Percentiles rank a stretch among this genome's conserved stretches.
Evolutionary conservation across 768 basidiomycete species (phyloP).

Genomic region (Suillus placidus): DNA sequence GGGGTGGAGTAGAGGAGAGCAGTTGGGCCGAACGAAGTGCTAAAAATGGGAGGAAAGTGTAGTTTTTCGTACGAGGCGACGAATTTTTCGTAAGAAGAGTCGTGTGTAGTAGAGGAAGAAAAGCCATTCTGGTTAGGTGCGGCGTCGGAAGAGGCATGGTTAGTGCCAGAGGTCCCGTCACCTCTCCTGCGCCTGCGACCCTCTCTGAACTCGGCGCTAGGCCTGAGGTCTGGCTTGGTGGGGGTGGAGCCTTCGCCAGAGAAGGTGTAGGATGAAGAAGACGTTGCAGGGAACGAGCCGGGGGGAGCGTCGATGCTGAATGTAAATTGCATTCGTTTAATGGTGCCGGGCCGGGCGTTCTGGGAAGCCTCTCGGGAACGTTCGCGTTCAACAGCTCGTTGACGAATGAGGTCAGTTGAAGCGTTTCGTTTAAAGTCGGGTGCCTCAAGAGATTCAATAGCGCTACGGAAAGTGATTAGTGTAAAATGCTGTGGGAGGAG

Average conservation of each 20-base stretch:
- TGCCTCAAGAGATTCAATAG: conserved; percentile 82
- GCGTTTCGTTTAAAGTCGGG: conserved; percentile 80
- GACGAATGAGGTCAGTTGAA: conserved; percentile 79
- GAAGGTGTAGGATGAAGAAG: conserved; percentile 12
- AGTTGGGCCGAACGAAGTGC: conserved; percentile 74
- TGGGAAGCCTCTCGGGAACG: conserved; percentile 72
- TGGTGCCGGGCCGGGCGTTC: conserved; percentile 66
- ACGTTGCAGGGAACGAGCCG: background rate
- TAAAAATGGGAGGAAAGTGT: conserved; percentile 70
- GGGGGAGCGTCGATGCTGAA: conserved; percentile 78
- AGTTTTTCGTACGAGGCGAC: background rate
- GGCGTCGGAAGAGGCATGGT: conserved; percentile 25
- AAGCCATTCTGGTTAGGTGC: conserved; percentile 23
- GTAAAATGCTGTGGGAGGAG: conserved; percentile 16
- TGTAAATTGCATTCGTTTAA: conserved; percentile 90
- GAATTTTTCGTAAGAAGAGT: conserved; percentile 47
- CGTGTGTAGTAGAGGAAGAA: conserved; percentile 13
- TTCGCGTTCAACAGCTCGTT: conserved; percentile 81
- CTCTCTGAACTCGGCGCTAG: conserved; percentile 66
- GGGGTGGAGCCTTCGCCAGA: conserved; percentile 28
- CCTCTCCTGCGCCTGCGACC: conserved; percentile 39
- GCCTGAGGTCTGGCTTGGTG: conserved; percentile 68
- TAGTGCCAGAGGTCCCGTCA: conserved; percentile 25
- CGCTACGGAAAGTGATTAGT: conserved; percentile 45
- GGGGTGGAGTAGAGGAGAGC: conserved; percentile 72